Percentiles rank a stretch among this genome's conserved stretches.
Evolutionary conservation across 1,284 basidiomycete genomes (phyloP).

Genomic region (Blastosporella zonata): DNA sequence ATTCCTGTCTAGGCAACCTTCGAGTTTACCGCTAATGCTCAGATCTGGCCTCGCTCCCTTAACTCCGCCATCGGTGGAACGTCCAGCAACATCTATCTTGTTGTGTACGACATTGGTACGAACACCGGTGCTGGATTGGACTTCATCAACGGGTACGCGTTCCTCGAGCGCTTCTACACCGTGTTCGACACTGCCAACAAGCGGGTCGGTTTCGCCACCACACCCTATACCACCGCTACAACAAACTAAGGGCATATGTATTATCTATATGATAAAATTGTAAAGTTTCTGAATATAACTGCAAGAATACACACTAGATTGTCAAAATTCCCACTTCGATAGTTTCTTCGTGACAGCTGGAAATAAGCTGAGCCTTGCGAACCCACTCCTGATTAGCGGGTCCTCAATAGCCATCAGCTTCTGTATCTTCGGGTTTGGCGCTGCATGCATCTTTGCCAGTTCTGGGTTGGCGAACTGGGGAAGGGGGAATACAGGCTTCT

Average conservation of each 20-base stretch:
- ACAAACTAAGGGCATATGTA: constrained; percentile 42
- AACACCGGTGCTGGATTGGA: constrained; percentile 42
- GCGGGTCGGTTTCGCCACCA: constrained; percentile 55
- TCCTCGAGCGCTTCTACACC: constrained; percentile 66
- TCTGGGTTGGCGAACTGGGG: constrained; percentile 22
- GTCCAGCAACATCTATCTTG: constrained; percentile 42
- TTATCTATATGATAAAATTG: too few relatives aligned
- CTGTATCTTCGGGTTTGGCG: constrained; percentile 24
- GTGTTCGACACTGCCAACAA: constrained; percentile 58
- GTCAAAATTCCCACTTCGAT: too few relatives aligned
- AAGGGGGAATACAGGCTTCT: constrained; percentile 23
- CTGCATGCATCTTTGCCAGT: constrained; percentile 22
- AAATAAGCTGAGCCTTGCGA: constrained; percentile 26
- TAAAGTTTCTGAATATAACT: too few relatives aligned
- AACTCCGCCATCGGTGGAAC: constrained; percentile 52
- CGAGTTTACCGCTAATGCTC: constrained; percentile 53
- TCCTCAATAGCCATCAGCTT: constrained; percentile 24
- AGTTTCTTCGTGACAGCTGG: constrained; percentile 25
- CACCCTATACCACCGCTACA: constrained; percentile 49
- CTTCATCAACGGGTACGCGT: constrained; percentile 51
- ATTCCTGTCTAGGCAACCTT: constrained; percentile 31
- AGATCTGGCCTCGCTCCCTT: constrained; percentile 55
- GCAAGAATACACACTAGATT: too few relatives aligned
- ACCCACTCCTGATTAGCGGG: constrained; percentile 26
- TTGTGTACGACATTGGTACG: constrained; percentile 40